Percentiles rank a stretch among this genome's conserved stretches.
Evolutionary conservation across 768 basidiomycete species (phyloP).

Genomic region (Tricholoma sp.): DNA sequence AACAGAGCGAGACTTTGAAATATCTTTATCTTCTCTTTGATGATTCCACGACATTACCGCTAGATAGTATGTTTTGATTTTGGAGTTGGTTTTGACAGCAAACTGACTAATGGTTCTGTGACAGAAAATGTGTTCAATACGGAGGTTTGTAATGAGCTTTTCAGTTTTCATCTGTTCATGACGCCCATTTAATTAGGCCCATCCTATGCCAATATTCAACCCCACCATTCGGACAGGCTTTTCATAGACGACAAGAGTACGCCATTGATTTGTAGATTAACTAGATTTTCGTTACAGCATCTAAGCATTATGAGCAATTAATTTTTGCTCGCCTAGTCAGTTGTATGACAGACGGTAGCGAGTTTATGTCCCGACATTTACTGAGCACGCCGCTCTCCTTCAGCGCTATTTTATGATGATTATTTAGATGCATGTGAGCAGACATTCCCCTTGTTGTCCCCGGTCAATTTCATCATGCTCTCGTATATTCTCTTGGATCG

Average conservation of each 20-base stretch:
- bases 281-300: too few species aligned
- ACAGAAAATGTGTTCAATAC: conserved; percentile 90
- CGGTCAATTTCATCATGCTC: conserved; percentile 85
- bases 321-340: too few species aligned
- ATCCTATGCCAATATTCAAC: conserved; percentile 30
- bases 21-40: conserved; percentile 88
- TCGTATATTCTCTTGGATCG: conserved; percentile 86
- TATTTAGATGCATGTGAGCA: conserved; percentile 68
- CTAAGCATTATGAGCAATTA: too few species aligned
- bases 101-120: neutral
- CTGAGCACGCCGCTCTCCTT: conserved; percentile 40
- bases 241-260: conserved; percentile 9
- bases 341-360: too few species aligned
- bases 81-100: neutral
- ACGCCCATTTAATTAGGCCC: conserved; percentile 19
- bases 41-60: conserved; percentile 63
- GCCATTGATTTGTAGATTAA: neutral
- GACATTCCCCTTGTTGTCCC: conserved; percentile 66
- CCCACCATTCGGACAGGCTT: conserved; percentile 26
- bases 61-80: conserved; percentile 53
- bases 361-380: conserved; percentile 67
- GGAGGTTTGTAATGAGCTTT: conserved; percentile 45
- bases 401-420: neutral
- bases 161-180: neutral
- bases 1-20: conserved; percentile 83